A percentile compares a stretch with the other conserved stretches of the same genome.
Evolutionary conservation across 2,329 filamentous ascomycete species (phyloP).

Genomic region (Aspergillus puulaauensis): DNA sequence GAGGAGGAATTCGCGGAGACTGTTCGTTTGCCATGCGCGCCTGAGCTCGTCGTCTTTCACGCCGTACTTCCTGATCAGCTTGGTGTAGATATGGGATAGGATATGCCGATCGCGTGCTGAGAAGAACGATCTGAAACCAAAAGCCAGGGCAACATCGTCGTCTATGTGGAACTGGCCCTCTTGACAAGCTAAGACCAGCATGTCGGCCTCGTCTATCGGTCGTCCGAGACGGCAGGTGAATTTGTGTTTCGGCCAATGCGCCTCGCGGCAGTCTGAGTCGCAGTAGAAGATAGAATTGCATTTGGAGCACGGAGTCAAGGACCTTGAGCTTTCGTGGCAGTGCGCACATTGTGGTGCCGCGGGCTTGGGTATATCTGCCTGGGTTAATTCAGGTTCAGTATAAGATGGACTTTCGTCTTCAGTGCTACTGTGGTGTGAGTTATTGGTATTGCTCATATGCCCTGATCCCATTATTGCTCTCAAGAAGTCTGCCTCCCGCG

Average conservation of each 20-base stretch:
- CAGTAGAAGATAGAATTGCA: not conserved
- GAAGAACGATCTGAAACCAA: not conserved
- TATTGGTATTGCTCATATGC: not conserved
- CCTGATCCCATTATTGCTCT: not conserved
- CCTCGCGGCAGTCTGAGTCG: not conserved
- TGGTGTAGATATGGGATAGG: not conserved
- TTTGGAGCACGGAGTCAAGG: not conserved
- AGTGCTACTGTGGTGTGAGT: not conserved
- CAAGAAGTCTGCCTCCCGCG: not conserved
- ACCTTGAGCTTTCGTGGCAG: not conserved
- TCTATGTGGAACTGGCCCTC: not conserved
- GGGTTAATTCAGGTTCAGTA: not conserved
- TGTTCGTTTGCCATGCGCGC: not conserved
- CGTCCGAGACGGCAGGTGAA: not conserved
- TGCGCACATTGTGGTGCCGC: not conserved
- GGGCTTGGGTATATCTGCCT: not conserved
- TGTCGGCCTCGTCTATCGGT: not conserved
- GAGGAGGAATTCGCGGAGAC: not conserved
- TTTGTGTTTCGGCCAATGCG: not conserved
- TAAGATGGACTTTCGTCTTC: not conserved
- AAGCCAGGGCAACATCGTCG: not conserved
- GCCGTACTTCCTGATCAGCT: not conserved
- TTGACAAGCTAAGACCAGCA: not conserved
- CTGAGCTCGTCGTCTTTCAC: not conserved
- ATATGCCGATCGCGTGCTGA: not conserved